Evolutionary conservation across 345 rosid genomes (phyloP), one percentile per base, ranked within the genome.

Genomic region (Lagerstroemia speciosa): DNA sequence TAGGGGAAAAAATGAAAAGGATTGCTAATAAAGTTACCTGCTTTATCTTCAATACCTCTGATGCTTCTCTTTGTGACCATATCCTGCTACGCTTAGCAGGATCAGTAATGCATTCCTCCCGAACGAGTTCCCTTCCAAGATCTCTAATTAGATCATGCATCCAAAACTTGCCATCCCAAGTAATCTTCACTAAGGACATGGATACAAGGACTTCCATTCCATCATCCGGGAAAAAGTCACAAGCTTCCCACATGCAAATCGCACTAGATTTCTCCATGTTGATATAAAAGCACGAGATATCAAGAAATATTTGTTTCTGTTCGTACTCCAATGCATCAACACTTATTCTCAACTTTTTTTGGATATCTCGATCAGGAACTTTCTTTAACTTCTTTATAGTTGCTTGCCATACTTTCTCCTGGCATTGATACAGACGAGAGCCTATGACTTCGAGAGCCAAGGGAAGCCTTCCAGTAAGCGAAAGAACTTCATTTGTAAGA

Each of bases 101-200:
- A 65, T 65, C 50, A 22, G 16, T 6, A 22, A 48, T 19, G 16
- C 50, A 66, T 45, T 66, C 53, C 32, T 26, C 15, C 3, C 68
- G 55, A 22, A 66, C 52, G 24, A 66, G 27, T 66, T 37, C 53
- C 33, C 53, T 66, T 40, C 68, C 50, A 41, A 66, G 31, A 38
- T 66, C 68, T 37, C 68, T 66, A 27, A 66, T 33, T 17, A 38
- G 50, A 26, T 66, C 53, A 37, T 66, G 68, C 68, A 66, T 66
- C 68, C 53, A 66, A 0, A 66, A 43, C 53, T 66, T 66, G 19
- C 12, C 53, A n/a, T 41, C 31, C 20, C 30, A 24, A 0, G 24
- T 32, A 16, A 14, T 32, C 32, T 63, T 63, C 24, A 63, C 15
- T 24, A 30, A 16, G 34, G 41, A 53, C 30, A 53, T 53, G 60